Percentiles rank a stretch among this genome's conserved stretches.
Conservation (phyloP, 1,139 yeast species). For the Nakaseomyces nivariensis region DNA sequence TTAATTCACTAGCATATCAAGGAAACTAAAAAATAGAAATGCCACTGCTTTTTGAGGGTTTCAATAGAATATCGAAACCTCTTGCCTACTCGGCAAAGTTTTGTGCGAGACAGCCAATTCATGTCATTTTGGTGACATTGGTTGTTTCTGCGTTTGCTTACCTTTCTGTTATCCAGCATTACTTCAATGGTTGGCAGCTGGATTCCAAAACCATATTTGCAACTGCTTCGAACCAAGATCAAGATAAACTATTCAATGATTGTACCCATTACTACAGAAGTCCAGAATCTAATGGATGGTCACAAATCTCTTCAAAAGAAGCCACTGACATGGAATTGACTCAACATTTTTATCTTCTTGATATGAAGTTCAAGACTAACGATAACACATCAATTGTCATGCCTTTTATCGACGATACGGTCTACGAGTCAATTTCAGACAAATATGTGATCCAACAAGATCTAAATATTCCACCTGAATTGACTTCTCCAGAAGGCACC, state of each 20-base stretch:
- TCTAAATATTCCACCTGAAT: conserved; percentile 14
- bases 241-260: conserved; percentile 17
- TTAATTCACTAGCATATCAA: too few relatives aligned
- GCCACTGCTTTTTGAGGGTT: conserved; percentile 23
- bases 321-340: conserved; percentile 11
- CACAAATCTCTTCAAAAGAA: conserved; percentile 13
- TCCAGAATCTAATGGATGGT: conserved; percentile 17
- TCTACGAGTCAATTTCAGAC: conserved; percentile 16
- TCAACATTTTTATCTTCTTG: conserved; percentile 23
- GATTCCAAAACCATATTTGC: conserved; percentile 15
- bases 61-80: conserved; percentile 23
- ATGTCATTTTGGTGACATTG: conserved; percentile 65
- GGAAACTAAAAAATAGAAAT: conserved; percentile 6
- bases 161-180: conserved; percentile 71
- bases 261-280: conserved; percentile 23
- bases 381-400: conserved; percentile 10
- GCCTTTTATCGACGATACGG: conserved; percentile 18
- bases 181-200: conserved; percentile 35
- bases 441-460: conserved; percentile 20
- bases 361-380: conserved; percentile 18
- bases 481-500: conserved; percentile 36
- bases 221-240: conserved; percentile 12
- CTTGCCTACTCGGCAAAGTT: conserved; percentile 45
- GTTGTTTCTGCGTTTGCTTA: conserved; percentile 75
- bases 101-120: conserved; percentile 83